Base-by-base conservation (phyloP, 2,329 filamentous ascomycete genomes). In the Ilyonectria robusta region DNA sequence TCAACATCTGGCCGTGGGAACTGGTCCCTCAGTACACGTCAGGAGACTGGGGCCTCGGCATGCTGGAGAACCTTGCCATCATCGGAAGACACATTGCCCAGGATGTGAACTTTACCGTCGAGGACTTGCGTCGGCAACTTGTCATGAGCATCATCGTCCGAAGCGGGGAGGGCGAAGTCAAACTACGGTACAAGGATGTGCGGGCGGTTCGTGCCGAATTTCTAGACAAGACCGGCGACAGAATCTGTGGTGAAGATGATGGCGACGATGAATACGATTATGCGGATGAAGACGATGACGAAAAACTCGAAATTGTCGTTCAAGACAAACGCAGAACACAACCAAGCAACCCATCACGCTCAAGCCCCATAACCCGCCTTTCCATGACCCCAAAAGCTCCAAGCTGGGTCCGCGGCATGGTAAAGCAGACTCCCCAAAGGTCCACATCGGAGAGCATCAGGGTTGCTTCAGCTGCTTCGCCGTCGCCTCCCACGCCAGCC, bases 1-100 rank as follows among this genome's bases (percentile, higher is more conserved):
- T 51, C 48, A n/a, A 19, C 3, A 51, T 51, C 48, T 51, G 48
- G 48, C 48, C 48, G 17, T 51, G 48, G 48, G 48, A 51, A 9
- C n/a, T 51, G 17, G 6, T 51, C 29, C 48, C 48, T 15, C 17
- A 21, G 9, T 21, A 33, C 9, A 21, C 26, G 17, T 17, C 21
- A 9, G 17, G 2, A 31, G 11, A 40, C 13, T 51, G 48, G 48
- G 48, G 48, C 17, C 29, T 51, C 48, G 19, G 26, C 5, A 33
- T 51, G 29, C 48, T 51, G 17, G 29, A 51, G 48, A 51, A 35
- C 17, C 4, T 51, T 9, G 48, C 48, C 8, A 33, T 33, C 17
- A 29, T 51, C 1, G 48, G 29, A 7, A 33, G 26, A 9, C 8
- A 33, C 11, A 17, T 33, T 13, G 9, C 17, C 1, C 48, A 51